These are phyloP conservation scores for Clitopilus hobsonii DNA, from an alignment of 768 basidiomycete genomes.

Conservation along the genomic window DNA sequence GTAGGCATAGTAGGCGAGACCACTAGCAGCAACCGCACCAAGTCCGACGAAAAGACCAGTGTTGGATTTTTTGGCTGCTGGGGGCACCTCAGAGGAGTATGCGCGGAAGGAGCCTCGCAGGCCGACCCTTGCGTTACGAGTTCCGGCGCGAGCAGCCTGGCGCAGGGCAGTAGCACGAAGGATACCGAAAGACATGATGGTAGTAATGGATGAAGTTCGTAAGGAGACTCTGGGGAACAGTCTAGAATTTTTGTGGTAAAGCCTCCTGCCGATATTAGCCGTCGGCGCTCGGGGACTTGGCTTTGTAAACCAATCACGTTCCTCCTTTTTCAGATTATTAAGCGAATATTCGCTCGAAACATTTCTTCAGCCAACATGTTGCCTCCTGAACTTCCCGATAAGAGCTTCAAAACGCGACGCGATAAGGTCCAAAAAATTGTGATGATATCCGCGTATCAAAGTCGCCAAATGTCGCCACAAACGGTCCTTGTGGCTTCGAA, in stretches of 20 bases:
- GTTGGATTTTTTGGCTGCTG: conserved; percentile 52
- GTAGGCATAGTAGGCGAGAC: conserved; percentile 61
- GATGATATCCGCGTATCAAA: not conserved
- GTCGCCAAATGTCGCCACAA: not conserved
- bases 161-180: conserved; percentile 45
- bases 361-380: not conserved
- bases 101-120: conserved; percentile 46
- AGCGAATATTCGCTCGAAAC: not conserved
- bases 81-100: conserved; percentile 51
- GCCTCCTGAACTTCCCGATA: not conserved
- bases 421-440: not conserved
- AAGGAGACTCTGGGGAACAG: conserved; percentile 1
- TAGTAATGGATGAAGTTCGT: conserved; percentile 4
- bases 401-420: not conserved
- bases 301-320: conserved; percentile 18
- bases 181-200: conserved; percentile 52
- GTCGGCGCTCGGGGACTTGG: conserved; percentile 4
- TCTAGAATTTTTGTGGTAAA: conserved; percentile 6
- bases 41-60: conserved; percentile 55
- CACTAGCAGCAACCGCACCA: conserved; percentile 53
- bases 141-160: conserved; percentile 31
- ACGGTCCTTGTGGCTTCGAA: not conserved
- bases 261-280: conserved; percentile 6
- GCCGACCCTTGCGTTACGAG: conserved; percentile 22
- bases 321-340: conserved; percentile 4